phyloP scores from a whole-genome alignment of 2,329 filamentous ascomycete genomes.

The Aspergillus niger region DNA sequence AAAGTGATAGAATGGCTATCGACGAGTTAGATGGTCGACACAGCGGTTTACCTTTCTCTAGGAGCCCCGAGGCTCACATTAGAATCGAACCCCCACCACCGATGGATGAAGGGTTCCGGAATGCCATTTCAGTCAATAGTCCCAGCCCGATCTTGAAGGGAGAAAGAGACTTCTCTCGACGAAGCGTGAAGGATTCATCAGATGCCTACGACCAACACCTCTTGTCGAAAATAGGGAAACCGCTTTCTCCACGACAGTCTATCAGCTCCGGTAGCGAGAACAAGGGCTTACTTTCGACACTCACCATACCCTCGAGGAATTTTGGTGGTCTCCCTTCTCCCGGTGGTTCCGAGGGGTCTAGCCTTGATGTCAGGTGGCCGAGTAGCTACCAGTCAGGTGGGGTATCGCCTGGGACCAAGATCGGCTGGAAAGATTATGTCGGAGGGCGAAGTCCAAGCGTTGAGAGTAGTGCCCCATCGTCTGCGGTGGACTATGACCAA shows the following conservation, averaged over 20 bases:
- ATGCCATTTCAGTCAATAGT: constrained; percentile 31
- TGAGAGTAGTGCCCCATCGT: constrained; percentile 44
- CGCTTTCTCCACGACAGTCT: constrained; percentile 54
- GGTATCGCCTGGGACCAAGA: constrained; percentile 44
- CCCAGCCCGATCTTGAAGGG: constrained; percentile 53
- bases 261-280: constrained; percentile 36
- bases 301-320: constrained; percentile 37
- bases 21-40: constrained; percentile 41
- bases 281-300: constrained; percentile 32
- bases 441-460: constrained; percentile 48
- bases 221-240: constrained; percentile 63
- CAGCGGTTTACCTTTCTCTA: constrained; percentile 29
- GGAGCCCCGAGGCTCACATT: constrained; percentile 38
- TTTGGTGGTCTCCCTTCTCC: constrained; percentile 37
- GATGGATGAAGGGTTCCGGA: constrained; percentile 37
- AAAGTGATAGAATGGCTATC: constrained; percentile 39
- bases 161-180: constrained; percentile 60
- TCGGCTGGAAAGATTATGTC: constrained; percentile 45
- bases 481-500: constrained; percentile 45
- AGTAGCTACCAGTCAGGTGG: constrained; percentile 44
- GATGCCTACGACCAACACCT: constrained; percentile 65
- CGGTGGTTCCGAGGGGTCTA: constrained; percentile 32
- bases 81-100: constrained; percentile 38
- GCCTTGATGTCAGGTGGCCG: constrained; percentile 41
- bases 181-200: constrained; percentile 60